Evolutionary conservation across 805 yeast genomes (phyloP).

Genomic region (Cyberlindnera nakhonratchasimensis): DNA sequence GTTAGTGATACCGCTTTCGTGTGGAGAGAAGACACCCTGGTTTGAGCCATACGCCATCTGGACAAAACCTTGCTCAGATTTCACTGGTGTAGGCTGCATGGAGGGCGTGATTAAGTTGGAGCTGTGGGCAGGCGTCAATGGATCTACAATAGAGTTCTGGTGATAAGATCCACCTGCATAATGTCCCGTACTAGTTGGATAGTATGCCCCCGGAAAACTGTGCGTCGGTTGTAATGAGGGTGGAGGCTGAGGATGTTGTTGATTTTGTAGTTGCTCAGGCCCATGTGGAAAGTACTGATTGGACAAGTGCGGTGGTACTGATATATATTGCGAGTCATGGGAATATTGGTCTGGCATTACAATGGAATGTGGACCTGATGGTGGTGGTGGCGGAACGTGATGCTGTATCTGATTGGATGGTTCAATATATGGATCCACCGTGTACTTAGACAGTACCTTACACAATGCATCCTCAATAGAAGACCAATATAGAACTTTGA

Average conservation of each 20-base stretch:
- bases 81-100: background rate
- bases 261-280: background rate
- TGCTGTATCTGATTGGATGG: background rate
- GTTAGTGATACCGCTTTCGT: background rate
- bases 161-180: slow-evolving; percentile 1
- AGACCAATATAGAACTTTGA: slow-evolving; percentile 63
- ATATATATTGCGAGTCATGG: background rate
- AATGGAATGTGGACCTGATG: background rate
- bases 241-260: background rate
- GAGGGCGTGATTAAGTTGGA: slow-evolving; percentile 4
- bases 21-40: background rate
- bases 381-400: background rate
- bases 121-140: slow-evolving; percentile 7
- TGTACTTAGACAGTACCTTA: slow-evolving; percentile 57
- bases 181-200: background rate
- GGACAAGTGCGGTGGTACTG: background rate
- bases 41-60: background rate
- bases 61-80: background rate
- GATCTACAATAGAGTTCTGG: slow-evolving; percentile 2
- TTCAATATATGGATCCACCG: slow-evolving; percentile 21
- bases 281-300: background rate
- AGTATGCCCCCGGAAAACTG: background rate
- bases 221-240: background rate
- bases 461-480: slow-evolving; percentile 49
- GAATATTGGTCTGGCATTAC: background rate